A percentile compares a stretch with the other conserved stretches of the same genome.
These are phyloP conservation scores for Ligustrum vulgare DNA, from an alignment of 257 asterid genomes.

Conservation along the genomic window DNA sequence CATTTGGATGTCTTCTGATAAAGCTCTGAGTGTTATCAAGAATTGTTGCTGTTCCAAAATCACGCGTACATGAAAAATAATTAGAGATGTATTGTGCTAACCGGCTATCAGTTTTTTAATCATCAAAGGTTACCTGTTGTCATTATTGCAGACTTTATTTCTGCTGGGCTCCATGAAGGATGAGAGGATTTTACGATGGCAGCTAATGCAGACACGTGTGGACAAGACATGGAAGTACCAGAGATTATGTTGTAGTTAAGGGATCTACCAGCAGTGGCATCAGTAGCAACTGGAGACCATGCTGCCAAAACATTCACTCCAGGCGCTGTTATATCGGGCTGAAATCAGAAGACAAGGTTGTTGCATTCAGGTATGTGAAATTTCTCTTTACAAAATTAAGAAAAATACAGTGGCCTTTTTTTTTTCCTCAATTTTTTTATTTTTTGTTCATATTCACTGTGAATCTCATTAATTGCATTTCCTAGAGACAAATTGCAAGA, in stretches of 20 bases:
- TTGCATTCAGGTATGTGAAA: not conserved
- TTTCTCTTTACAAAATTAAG: constrained; percentile 9
- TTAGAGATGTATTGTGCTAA: not conserved
- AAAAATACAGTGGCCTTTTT: not conserved
- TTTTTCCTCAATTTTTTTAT: not conserved
- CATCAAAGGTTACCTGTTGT: constrained; percentile 49
- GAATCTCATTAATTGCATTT: constrained; percentile 3
- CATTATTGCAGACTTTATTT: constrained; percentile 62
- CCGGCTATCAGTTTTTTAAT: not conserved
- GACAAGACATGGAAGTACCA: constrained; percentile 71
- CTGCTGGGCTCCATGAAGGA: constrained; percentile 68
- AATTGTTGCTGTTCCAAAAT: constrained; percentile 34
- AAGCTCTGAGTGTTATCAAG: constrained; percentile 40
- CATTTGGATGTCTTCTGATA: constrained; percentile 48
- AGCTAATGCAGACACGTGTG: constrained; percentile 63
- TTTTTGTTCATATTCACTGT: not conserved
- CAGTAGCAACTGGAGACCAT: constrained; percentile 56
- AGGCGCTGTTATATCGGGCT: constrained; percentile 69
- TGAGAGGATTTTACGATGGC: constrained; percentile 53
- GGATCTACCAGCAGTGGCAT: constrained; percentile 40
- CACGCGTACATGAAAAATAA: not conserved
- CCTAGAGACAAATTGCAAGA: not conserved
- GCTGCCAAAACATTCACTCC: constrained; percentile 63
- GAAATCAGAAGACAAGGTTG: constrained; percentile 23
- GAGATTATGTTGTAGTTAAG: constrained; percentile 48